Evolutionary conservation across 495 filamentous ascomycete genomes (phyloP), one percentile per base, ranked within the genome.

Genomic region (Talaromyces thailandensis): DNA sequence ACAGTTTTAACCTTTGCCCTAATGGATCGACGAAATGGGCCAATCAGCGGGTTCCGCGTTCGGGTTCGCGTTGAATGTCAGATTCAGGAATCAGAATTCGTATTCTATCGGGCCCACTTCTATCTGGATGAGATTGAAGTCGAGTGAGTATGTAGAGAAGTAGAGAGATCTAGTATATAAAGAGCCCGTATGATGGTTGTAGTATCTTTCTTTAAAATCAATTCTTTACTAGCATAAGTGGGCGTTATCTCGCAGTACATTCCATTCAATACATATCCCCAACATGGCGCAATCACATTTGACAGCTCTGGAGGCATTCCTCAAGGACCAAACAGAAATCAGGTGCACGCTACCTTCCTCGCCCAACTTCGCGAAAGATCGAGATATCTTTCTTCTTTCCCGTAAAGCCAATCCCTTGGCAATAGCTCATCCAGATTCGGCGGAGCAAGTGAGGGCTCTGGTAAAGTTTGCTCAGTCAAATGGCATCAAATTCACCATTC

Each of bases 341-440:
- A 62, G 55, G 26, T 73, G 64, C 53, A 66, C 62, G 12, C 58
- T 64, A 8, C 67, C 69, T 14, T 64, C 64, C 12, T 69, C 68
- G 26, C 56, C 68, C 0, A 62, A 71, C 1, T 75, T 66, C 35
- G 8, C 62, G 4, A 2, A 63, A 12, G 31, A 67, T 2, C 58
- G 66, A 8, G 58, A 56, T 1, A 59, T 68, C 4, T 75, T 23
- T 6, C n/a, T 23, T 24, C 32, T 24, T 26, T 43, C 57, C 2
- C 57, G 57, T 7, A 25, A 14, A 35, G 57, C 4, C 32, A 60
- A 48, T 48, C 73, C 73, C 1, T 61, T 71, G 3, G 70, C 69
- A 5, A 69, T 78, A 24, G 66, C 68, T 18, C 75, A 71, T 0
- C 77, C 75, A 1, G 66, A 66, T 31, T 70, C 67, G 9, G 70